phyloP scores from a whole-genome alignment of 129 eudicot species.

The Pseudognaphalium luteoalbum region DNA sequence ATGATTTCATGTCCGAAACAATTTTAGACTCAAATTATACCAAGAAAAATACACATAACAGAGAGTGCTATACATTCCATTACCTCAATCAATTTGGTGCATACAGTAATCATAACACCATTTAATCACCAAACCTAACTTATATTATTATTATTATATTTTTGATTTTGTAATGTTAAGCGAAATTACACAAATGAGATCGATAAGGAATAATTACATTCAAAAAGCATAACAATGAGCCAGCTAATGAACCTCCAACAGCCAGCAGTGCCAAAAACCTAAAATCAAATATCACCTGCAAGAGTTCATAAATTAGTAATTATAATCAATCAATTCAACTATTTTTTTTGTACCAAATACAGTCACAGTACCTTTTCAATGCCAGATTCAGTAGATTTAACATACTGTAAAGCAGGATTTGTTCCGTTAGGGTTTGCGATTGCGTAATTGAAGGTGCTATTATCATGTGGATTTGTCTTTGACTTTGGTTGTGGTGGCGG shows the following conservation, averaged over 20 bases:
- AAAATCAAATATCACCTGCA: constrained; percentile 83
- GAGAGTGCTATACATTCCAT: background rate
- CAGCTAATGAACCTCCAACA: constrained; percentile 87
- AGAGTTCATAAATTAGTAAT: background rate
- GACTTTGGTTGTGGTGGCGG: constrained; percentile 34
- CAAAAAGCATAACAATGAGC: constrained; percentile 89
- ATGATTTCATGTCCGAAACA: background rate
- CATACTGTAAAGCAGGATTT: constrained; percentile 43
- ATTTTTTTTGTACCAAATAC: background rate
- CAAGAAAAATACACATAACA: background rate
- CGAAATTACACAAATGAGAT: background rate
- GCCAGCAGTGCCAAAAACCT: constrained; percentile 92
- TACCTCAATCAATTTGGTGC: background rate
- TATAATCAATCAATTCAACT: background rate
- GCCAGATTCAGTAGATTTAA: constrained; percentile 58
- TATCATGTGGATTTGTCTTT: constrained; percentile 33
- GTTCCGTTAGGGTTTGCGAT: constrained; percentile 49
- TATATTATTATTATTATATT: too few species aligned
- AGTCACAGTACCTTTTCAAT: constrained; percentile 62
- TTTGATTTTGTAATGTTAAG: too few species aligned
- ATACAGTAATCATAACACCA: background rate
- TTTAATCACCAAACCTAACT: background rate
- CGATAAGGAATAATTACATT: constrained; percentile 47
- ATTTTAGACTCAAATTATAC: background rate
- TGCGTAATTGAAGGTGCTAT: constrained; percentile 36